phyloP scores from a whole-genome alignment of 768 basidiomycete genomes.

The Leccinum uliginosum region DNA sequence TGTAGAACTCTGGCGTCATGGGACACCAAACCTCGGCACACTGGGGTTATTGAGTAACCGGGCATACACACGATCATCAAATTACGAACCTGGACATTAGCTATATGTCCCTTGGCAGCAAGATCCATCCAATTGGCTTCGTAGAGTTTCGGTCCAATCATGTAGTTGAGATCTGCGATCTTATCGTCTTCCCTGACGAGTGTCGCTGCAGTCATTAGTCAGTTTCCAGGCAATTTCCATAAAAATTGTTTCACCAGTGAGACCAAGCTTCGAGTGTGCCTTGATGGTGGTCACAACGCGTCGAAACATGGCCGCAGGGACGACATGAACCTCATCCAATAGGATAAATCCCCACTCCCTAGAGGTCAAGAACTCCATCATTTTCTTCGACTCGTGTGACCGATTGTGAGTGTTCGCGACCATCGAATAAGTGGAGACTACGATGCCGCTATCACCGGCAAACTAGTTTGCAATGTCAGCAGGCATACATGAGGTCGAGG shows the following conservation, averaged over 20 bases:
- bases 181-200: constrained; percentile 99
- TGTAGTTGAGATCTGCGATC: constrained; percentile 96
- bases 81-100: constrained; percentile 89
- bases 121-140: constrained; percentile 99
- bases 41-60: constrained; percentile 36
- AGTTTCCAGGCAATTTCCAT: constrained; percentile 1
- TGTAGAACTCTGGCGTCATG: constrained; percentile 99
- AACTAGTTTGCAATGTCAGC: constrained; percentile 52
- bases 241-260: constrained; percentile 64
- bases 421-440: constrained; percentile 99
- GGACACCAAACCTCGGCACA: constrained; percentile 99
- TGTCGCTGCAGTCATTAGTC: constrained; percentile 57
- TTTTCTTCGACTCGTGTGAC: constrained; percentile 98
- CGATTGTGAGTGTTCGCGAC: constrained; percentile 97
- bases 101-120: constrained; percentile 98
- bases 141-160: constrained; percentile 99
- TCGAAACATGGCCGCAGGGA: constrained; percentile 98
- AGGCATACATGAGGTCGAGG: background rate
- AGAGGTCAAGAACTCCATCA: constrained; percentile 99
- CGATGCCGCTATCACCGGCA: constrained; percentile 94
- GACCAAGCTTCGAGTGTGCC: constrained; percentile 95
- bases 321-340: constrained; percentile 97
- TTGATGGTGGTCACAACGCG: constrained; percentile 98
- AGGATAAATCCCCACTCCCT: constrained; percentile 99
- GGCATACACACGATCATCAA: background rate